These are phyloP conservation scores for Tilletiopsis washingtonensis DNA, from an alignment of 1,284 basidiomycete genomes.

Conservation along the genomic window DNA sequence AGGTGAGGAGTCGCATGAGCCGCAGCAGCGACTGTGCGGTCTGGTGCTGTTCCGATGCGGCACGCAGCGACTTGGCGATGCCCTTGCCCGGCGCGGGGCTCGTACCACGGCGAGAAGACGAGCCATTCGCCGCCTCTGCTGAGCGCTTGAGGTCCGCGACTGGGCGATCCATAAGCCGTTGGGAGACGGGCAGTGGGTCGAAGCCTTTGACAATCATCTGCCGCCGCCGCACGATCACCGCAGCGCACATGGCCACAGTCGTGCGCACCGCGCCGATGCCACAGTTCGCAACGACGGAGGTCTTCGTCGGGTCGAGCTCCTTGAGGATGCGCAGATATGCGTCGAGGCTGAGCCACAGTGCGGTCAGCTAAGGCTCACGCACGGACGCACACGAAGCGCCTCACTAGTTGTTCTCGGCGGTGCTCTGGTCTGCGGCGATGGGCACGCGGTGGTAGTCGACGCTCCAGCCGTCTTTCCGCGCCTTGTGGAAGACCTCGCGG, in stretches of 20 bases:
- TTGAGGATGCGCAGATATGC: slow-evolving; percentile 79
- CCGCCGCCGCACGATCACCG: slow-evolving; percentile 75
- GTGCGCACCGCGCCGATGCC: slow-evolving; percentile 95
- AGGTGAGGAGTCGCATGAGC: slow-evolving; percentile 74
- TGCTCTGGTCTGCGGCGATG: slow-evolving; percentile 56
- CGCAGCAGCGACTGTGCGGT: slow-evolving; percentile 71
- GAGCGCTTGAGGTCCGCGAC: too few species aligned
- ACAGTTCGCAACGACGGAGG: slow-evolving; percentile 87
- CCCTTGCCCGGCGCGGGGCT: not conserved
- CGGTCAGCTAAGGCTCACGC: too few species aligned
- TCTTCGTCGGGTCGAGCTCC: slow-evolving; percentile 68
- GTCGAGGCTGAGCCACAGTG: slow-evolving; percentile 91
- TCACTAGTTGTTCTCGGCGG: slow-evolving; percentile 44
- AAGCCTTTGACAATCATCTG: slow-evolving; percentile 63
- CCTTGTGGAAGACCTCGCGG: slow-evolving; percentile 62
- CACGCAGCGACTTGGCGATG: slow-evolving; percentile 22
- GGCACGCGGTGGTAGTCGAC: slow-evolving; percentile 68
- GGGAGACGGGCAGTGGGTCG: not conserved
- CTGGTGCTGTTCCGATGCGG: slow-evolving; percentile 62
- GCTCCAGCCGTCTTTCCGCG: slow-evolving; percentile 77
- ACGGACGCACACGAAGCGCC: slow-evolving; percentile 8
- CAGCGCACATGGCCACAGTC: slow-evolving; percentile 94
- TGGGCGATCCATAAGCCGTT: too few species aligned
- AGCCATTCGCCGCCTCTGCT: not conserved
- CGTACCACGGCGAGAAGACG: not conserved